A percentile compares a stretch with the other conserved stretches of the same genome.
These are phyloP conservation scores for Fraxinus excelsior DNA, from an alignment of 257 asterid species.

Conservation along the genomic window DNA sequence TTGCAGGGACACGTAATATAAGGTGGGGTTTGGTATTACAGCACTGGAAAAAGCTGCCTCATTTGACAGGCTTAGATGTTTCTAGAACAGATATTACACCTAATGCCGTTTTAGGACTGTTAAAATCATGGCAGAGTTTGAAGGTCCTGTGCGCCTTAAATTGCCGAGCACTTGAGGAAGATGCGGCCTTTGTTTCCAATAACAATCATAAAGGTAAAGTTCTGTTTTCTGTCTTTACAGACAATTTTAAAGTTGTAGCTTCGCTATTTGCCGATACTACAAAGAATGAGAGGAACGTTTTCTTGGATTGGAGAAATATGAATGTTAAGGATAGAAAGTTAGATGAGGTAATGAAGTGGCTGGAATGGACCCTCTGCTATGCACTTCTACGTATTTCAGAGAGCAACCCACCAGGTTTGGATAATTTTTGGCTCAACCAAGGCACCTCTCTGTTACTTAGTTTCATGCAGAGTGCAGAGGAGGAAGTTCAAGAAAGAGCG, in stretches of 20 bases:
- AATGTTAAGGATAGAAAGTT: constrained; percentile 43
- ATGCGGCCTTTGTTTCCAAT: constrained; percentile 49
- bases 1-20: constrained; percentile 65
- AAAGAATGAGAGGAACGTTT: constrained; percentile 49
- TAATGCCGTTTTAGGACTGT: constrained; percentile 42
- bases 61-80: constrained; percentile 74
- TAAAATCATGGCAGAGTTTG: constrained; percentile 53
- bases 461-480: constrained; percentile 70
- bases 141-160: constrained; percentile 71
- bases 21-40: constrained; percentile 57
- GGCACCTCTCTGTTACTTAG: constrained; percentile 66
- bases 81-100: constrained; percentile 71
- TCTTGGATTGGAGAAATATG: constrained; percentile 50
- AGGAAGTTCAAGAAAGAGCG: constrained; percentile 91
- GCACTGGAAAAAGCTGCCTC: constrained; percentile 58
- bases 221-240: constrained; percentile 54
- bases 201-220: constrained; percentile 61
- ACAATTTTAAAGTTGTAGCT: constrained; percentile 58
- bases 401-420: constrained; percentile 71
- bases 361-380: constrained; percentile 72
- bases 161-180: constrained; percentile 61
- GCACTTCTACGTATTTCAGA: constrained; percentile 80
- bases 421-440: constrained; percentile 78
- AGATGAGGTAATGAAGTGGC: constrained; percentile 65
- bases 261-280: constrained; percentile 54